Evolutionary conservation across 2,329 filamentous ascomycete species (phyloP).

Genomic region (Cladosporium phlei): DNA sequence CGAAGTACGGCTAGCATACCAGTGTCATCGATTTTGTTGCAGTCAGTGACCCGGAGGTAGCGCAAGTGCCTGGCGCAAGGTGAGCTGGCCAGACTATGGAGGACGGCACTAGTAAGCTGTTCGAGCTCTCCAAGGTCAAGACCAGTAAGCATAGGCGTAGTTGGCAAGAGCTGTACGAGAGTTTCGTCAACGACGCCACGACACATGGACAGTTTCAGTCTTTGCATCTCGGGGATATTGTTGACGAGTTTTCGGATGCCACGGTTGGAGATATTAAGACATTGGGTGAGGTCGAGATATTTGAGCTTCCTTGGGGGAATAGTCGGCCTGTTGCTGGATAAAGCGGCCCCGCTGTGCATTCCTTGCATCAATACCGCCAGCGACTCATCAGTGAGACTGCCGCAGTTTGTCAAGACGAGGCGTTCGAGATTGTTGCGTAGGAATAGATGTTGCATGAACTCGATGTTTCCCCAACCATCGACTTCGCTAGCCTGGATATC

Average conservation of each 20-base stretch:
- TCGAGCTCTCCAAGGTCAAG: conserved; percentile 84
- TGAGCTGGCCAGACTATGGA: conserved; percentile 70
- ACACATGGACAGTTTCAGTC: conserved; percentile 76
- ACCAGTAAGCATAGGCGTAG: conserved; percentile 72
- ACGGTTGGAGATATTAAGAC: conserved; percentile 64
- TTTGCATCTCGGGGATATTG: conserved; percentile 73
- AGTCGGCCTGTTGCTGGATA: conserved; percentile 69
- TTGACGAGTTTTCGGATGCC: conserved; percentile 68
- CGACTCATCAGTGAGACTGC: conserved; percentile 69
- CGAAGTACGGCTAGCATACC: conserved; percentile 82
- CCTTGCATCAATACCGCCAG: conserved; percentile 73
- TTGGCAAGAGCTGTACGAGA: conserved; percentile 67
- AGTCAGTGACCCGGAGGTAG: conserved; percentile 85
- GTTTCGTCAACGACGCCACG: conserved; percentile 67
- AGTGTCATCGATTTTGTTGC: conserved; percentile 74
- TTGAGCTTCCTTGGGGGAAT: conserved; percentile 74
- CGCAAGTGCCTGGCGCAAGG: conserved; percentile 67
- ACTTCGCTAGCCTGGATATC: conserved; percentile 82
- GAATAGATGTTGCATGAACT: conserved; percentile 71
- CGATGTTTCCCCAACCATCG: conserved; percentile 68
- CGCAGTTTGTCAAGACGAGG: conserved; percentile 75
- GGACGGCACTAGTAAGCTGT: conserved; percentile 66
- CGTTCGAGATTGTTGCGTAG: conserved; percentile 74
- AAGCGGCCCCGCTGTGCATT: conserved; percentile 69
- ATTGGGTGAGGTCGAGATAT: conserved; percentile 80